Percentiles rank a stretch among this genome's conserved stretches.
phyloP scores from a whole-genome alignment of 2,329 filamentous ascomycete genomes.

The Aureobasidium lini region DNA sequence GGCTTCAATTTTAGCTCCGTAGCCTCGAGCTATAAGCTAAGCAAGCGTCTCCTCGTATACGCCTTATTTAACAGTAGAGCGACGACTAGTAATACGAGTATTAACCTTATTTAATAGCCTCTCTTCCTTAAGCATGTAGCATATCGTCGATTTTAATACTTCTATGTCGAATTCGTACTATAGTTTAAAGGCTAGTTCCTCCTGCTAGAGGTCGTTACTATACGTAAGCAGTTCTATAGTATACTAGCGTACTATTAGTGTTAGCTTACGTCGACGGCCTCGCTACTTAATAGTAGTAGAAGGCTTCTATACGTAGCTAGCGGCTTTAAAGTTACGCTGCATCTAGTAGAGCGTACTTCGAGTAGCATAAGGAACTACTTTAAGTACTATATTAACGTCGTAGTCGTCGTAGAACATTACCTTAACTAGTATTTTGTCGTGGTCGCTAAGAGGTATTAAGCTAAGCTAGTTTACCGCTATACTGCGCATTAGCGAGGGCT shows the following conservation, averaged over 20 bases:
- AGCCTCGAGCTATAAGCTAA: too few species aligned
- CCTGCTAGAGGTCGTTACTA: slow-evolving; percentile 6
- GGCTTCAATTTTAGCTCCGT: too few species aligned
- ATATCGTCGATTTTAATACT: neutral
- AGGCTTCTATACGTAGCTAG: neutral
- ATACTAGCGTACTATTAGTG: neutral
- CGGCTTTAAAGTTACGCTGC: neutral
- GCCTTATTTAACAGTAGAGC: neutral
- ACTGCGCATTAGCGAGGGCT: neutral
- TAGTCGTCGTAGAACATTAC: neutral
- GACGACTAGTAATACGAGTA: neutral
- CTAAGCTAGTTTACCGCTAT: neutral
- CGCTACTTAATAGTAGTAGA: neutral
- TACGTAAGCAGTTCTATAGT: neutral
- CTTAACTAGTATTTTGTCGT: neutral
- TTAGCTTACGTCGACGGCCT: neutral
- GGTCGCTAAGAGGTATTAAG: neutral
- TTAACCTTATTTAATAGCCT: neutral
- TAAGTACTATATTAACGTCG: neutral
- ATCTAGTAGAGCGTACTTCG: neutral
- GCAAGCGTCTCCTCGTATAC: neutral
- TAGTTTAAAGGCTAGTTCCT: neutral
- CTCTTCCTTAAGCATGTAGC: neutral
- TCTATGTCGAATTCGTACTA: neutral
- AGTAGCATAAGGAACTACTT: neutral